Evolutionary conservation across 768 basidiomycete species (phyloP), one percentile per base, ranked within the genome.

Genomic region (Russula lepida): DNA sequence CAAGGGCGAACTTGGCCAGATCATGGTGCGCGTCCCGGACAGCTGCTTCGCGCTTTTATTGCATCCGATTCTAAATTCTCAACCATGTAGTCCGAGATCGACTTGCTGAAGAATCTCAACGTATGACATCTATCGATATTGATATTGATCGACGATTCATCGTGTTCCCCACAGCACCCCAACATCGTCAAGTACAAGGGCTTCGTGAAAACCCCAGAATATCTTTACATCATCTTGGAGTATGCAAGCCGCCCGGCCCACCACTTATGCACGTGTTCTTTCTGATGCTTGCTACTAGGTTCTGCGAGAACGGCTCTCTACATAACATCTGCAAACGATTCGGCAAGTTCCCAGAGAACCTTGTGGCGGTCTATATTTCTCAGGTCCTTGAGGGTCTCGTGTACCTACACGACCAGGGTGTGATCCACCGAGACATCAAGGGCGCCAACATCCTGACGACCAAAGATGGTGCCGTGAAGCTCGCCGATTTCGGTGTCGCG

Each of bases 151-250:
- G 37, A 37, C 19, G 9, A 28, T n/a, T 52, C n/a, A 56, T 28
- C 12, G 9, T 17, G 15, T 50, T 39, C 4, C 21, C 23, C 15
- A 32, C 72, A 95, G 94, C 93, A 98, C 71, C 79, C 86, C 44
- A 98, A 98, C 72, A 98, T 99, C 71, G 97, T 98, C 71, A 95
- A 99, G 75, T 99, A 99, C 77, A 95, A 95, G 69, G 97, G 97
- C 13, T 98, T 95, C 68, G 92, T 93, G 71, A 93, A 94, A 76
- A 95, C 93, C 54, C 84, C 86, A 58, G 92, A 97, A 69, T 93
- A 86, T 72, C 78, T 99, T 62, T 95, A 95, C 73, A 99, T 99
- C 74, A 92, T 99, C 67, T 81, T 99, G 50, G 97, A 98, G 87
- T 93, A 70, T 55, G 86, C 66, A 19, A 5, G n/a, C 6, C 21